phyloP scores from a whole-genome alignment of 2,329 filamentous ascomycete species.

The Tolypocladium album region DNA sequence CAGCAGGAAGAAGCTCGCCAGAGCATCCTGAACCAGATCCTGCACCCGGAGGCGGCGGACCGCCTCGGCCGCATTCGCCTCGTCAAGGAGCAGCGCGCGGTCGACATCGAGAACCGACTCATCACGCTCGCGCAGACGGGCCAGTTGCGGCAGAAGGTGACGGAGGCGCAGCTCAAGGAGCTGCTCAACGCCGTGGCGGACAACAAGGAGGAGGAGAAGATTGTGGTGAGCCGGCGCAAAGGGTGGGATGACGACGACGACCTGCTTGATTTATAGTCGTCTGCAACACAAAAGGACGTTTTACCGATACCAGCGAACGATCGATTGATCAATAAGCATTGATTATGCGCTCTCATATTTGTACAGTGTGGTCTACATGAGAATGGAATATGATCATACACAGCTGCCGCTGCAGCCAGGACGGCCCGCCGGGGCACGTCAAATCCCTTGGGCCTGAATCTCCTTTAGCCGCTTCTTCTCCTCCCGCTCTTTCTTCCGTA shows the following conservation, averaged over 20 bases:
- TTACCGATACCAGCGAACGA: constrained; percentile 2
- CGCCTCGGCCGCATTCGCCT: constrained; percentile 88
- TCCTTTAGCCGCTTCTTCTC: constrained; percentile 56
- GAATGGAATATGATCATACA: neutral
- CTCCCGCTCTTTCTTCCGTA: constrained; percentile 59
- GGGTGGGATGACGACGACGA: constrained; percentile 80
- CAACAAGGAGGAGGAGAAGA: constrained; percentile 68
- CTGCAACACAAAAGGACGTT: neutral
- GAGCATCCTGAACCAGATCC: constrained; percentile 80
- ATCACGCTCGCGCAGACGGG: constrained; percentile 85
- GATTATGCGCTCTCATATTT: neutral
- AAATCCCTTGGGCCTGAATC: constrained; percentile 11
- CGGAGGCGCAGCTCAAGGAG: constrained; percentile 88
- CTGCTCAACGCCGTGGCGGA: constrained; percentile 78
- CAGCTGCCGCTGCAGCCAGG: neutral
- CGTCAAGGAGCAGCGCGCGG: constrained; percentile 85
- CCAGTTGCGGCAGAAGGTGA: constrained; percentile 79
- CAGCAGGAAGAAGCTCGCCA: constrained; percentile 59
- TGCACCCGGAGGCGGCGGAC: constrained; percentile 87
- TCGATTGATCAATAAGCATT: neutral
- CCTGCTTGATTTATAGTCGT: constrained; percentile 46
- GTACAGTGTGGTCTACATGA: neutral
- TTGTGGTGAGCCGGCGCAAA: constrained; percentile 76
- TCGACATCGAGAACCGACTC: constrained; percentile 83
- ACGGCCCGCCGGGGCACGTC: neutral